Evolutionary conservation across 2,329 filamentous ascomycete genomes (phyloP), one percentile per base, ranked within the genome.

Genomic region (Fusarium solani-melongenae): DNA sequence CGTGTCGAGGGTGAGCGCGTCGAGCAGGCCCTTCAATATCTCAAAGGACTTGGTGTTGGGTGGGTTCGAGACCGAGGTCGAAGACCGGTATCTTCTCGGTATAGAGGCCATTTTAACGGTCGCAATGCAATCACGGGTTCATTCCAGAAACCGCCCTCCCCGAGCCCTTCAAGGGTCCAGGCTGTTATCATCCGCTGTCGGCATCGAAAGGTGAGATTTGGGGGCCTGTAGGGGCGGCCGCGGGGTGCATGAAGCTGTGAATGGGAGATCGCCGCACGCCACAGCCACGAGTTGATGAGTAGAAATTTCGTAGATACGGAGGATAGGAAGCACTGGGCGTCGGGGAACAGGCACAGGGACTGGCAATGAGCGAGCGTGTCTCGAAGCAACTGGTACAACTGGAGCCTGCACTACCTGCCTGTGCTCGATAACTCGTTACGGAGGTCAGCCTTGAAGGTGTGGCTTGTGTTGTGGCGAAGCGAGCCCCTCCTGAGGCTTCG

Each of bases 1-100:
- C 15, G 82, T 77, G 33, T 79, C 78, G 60, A 73, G 73, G 62
- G 83, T 77, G 51, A 89, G 79, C 72, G 81, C 77, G 58, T 89
- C 86, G 72, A 92, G 85, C 53, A 91, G 84, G 49, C 81, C 80
- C 72, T 88, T 87, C 39, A 92, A 83, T 59, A 91, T 86, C 76
- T 90, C 88, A 73, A 88, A 87, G 39, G 90, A 88, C 82, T 92
- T 91, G 72, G 90, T 89, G 62, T 84, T 88, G 61, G 87, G 84
- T 58, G 88, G 84, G 55, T 83, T 85, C 49, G 90, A 92, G 69
- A 89, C 85, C 68, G 89, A 89, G 46, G 90, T 92, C 67, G 90
- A 92, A 69, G 91, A 91, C 74, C 91, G 89, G 78, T 91, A 90
- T 69, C 90, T 87, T 79, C 89, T 85, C 65, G 86, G 83, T 71